Percentiles rank a stretch among this genome's conserved stretches.
Conservation (phyloP, 2,329 filamentous ascomycete genomes). For the Sporothrix inflata region DNA sequence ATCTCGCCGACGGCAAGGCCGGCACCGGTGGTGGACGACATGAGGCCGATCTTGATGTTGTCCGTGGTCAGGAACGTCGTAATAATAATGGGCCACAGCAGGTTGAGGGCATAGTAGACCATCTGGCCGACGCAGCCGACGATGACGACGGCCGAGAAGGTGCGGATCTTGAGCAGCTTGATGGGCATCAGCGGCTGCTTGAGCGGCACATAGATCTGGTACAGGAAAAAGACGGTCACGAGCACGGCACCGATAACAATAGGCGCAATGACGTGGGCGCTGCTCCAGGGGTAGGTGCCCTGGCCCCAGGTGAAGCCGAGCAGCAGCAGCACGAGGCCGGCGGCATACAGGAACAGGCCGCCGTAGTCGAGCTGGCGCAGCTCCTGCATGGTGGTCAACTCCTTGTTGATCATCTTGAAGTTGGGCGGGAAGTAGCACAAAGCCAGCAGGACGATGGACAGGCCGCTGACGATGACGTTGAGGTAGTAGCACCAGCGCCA, state of each 20-base stretch:
- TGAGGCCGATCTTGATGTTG: conserved; percentile 26
- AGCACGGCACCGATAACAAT: conserved; percentile 43
- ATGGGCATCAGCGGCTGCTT: conserved; percentile 26
- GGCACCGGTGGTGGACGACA: conserved; percentile 29
- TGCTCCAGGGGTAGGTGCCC: conserved; percentile 46
- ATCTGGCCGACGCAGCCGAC: conserved; percentile 27
- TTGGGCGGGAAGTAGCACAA: conserved; percentile 52
- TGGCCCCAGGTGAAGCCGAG: conserved; percentile 48
- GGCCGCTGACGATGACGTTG: conserved; percentile 47
- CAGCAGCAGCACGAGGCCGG: conserved; percentile 47
- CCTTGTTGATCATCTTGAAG: conserved; percentile 46
- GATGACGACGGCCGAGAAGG: conserved; percentile 18
- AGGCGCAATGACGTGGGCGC: conserved; percentile 42
- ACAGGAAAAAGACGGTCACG: conserved; percentile 26
- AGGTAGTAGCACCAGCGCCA: conserved; percentile 57
- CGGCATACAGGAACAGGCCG: conserved; percentile 47
- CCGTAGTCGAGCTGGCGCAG: conserved; percentile 49
- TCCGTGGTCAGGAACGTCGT: conserved; percentile 27
- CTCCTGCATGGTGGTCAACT: conserved; percentile 43
- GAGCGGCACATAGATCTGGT: conserved; percentile 26
- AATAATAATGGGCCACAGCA: conserved; percentile 28
- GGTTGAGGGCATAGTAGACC: conserved; percentile 29
- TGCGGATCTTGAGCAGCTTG: conserved; percentile 26
- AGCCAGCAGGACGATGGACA: conserved; percentile 45
- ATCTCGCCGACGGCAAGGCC: conserved; percentile 25